A percentile compares a stretch with the other conserved stretches of the same genome.
phyloP scores from a whole-genome alignment of 257 asterid species.

The Ocimum tenuiflorum region DNA sequence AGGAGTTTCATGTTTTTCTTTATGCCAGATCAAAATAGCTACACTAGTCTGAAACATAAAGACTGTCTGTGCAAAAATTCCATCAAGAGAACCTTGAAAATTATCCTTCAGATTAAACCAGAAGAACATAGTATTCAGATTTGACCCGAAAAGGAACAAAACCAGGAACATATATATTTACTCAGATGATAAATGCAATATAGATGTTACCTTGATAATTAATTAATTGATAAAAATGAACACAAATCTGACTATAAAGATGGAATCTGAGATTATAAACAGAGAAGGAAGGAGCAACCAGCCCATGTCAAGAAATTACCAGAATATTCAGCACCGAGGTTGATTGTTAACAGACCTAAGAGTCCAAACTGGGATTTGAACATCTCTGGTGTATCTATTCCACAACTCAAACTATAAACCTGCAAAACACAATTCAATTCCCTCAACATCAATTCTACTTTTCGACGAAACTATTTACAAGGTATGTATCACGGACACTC shows the following conservation, averaged over 20 bases:
- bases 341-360: too few relatives aligned
- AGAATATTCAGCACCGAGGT: constrained; percentile 16
- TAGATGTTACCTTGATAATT: too few relatives aligned
- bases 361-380: constrained; percentile 14
- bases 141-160: too few relatives aligned
- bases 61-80: not conserved
- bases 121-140: too few relatives aligned
- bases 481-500: not conserved
- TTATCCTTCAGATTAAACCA: not conserved
- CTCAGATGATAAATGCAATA: too few relatives aligned
- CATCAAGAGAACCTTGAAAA: not conserved
- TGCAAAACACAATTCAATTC: constrained; percentile 24
- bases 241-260: too few relatives aligned
- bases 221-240: too few relatives aligned
- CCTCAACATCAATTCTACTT: constrained; percentile 13
- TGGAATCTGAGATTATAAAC: too few relatives aligned
- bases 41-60: not conserved
- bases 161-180: too few relatives aligned
- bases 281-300: constrained; percentile 25
- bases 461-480: not conserved
- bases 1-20: too few relatives aligned
- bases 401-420: constrained; percentile 33
- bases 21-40: not conserved
- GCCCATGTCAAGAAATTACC: too few relatives aligned
- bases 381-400: constrained; percentile 21